phyloP scores from a whole-genome alignment of 805 yeast species.

The Cyberlindnera galapagoensis region DNA sequence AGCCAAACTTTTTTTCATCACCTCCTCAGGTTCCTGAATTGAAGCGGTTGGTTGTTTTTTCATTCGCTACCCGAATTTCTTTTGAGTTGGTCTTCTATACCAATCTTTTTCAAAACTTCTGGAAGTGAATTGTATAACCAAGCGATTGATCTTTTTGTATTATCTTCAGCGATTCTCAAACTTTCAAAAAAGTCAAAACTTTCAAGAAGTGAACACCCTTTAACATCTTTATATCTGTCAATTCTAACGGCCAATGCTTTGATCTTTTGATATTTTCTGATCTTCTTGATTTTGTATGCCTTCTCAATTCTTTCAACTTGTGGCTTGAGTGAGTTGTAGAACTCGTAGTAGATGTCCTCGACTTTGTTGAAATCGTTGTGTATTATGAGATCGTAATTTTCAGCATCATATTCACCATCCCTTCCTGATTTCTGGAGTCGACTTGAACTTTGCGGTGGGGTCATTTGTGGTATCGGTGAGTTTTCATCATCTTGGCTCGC shows the following conservation, averaged over 20 bases:
- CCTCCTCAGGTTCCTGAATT: too few relatives aligned
- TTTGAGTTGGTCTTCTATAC: constrained; percentile 24
- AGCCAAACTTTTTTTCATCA: too few relatives aligned
- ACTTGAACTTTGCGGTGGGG: constrained; percentile 15
- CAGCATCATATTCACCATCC: constrained; percentile 43
- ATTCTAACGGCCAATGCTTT: constrained; percentile 31
- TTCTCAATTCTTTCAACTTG: constrained; percentile 30
- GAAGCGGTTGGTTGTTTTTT: too few relatives aligned
- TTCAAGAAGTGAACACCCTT: constrained; percentile 23
- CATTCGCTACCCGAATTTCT: constrained; percentile 14
- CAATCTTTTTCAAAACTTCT: constrained; percentile 24
- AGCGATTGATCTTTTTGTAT: constrained; percentile 27
- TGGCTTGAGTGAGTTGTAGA: constrained; percentile 24
- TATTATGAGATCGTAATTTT: constrained; percentile 29
- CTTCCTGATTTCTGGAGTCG: constrained; percentile 21
- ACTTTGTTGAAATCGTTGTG: constrained; percentile 29
- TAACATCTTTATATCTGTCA: constrained; percentile 25
- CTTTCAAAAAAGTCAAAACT: constrained; percentile 27
- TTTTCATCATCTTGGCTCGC: constrained; percentile 14
- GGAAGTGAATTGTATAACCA: constrained; percentile 31
- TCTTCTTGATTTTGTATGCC: constrained; percentile 29
- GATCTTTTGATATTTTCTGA: constrained; percentile 31
- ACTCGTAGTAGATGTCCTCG: constrained; percentile 25
- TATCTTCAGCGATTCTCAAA: constrained; percentile 25
- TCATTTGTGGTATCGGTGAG: constrained; percentile 15